Evolutionary conservation across 2,329 filamentous ascomycete species (phyloP).

Genomic region (Aspergillus sp.): DNA sequence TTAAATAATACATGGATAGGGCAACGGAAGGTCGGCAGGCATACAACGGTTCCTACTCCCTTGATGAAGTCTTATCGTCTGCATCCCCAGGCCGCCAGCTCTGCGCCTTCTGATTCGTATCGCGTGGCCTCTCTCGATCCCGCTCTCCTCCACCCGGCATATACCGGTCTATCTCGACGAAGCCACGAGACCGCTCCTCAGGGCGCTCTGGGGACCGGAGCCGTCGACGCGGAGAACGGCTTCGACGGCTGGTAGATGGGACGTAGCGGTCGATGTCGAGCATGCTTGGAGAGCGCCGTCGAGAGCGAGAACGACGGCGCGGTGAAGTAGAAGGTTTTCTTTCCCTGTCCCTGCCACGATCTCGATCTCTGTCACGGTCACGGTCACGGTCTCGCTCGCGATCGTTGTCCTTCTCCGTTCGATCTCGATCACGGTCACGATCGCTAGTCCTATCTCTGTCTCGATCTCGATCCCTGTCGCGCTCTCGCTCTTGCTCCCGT

Average conservation of each 20-base stretch:
- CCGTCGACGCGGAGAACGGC: slow-evolving; percentile 42
- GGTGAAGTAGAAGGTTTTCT: slow-evolving; percentile 18
- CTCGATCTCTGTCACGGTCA: slow-evolving; percentile 11
- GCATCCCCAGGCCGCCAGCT: slow-evolving; percentile 6
- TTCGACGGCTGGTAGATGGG: slow-evolving; percentile 41
- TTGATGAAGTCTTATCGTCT: not conserved
- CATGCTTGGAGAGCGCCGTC: slow-evolving; percentile 30
- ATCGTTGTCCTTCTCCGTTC: not conserved
- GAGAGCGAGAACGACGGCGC: slow-evolving; percentile 28
- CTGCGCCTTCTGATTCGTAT: not conserved
- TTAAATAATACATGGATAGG: not conserved
- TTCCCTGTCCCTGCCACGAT: slow-evolving; percentile 7
- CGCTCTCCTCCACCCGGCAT: slow-evolving; percentile 35
- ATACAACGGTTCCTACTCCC: not conserved
- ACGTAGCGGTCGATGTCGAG: slow-evolving; percentile 48
- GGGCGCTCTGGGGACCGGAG: slow-evolving; percentile 35
- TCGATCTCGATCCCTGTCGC: slow-evolving; percentile 12
- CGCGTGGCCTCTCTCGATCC: slow-evolving; percentile 11
- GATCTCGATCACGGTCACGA: slow-evolving; percentile 14
- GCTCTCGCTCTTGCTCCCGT: not conserved
- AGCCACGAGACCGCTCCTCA: slow-evolving; percentile 27
- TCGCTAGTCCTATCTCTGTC: slow-evolving; percentile 12
- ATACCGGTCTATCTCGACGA: slow-evolving; percentile 47
- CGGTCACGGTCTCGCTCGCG: slow-evolving; percentile 3
- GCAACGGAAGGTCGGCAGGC: not conserved